Evolutionary conservation across 192 early-diverging fungal species (phyloP), one percentile per base, ranked within the genome.

Genomic region (Jimgerdemannia flammicorona): DNA sequence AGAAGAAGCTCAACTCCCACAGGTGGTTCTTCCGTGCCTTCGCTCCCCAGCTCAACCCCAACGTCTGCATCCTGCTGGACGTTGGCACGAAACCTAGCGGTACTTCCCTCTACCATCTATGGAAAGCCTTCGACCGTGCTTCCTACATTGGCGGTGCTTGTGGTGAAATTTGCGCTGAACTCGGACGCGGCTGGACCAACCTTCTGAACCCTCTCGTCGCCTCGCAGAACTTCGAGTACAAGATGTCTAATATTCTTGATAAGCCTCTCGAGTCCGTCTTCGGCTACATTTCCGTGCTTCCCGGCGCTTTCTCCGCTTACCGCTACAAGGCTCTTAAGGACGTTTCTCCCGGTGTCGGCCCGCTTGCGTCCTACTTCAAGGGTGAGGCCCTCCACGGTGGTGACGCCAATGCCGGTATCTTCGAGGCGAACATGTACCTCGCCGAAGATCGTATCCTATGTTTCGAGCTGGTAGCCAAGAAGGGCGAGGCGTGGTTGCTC

Each of bases 11-110:
- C 89, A 98, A 98, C 84, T 95, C 93, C 29, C 96, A 98, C 78
- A 89, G 96, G 71, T 98, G 96, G 96, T 98, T 98, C 87, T 98
- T 98, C 82, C 96, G 96, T 78, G 96, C 96, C 29, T 96, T 98
- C 79, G 90, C 93, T 4, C 81, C 85, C 17, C 79, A 94, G 17
- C 78, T 98, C 74, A 81, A 92, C 40, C 96, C 96, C 63, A 93
- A 95, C 70, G 90, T 98, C 39, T 97, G 95, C 76, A 89, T 98
- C 64, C 84, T 98, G 10, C 86, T 98, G 41, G 97, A 98, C 80
- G 97, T 97, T 43, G 97, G 97, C 11, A 98, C 97, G 70, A 91
- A 93, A 72, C 95, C 95, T 14, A 88, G 89, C 17, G 85, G 87
- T 72, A 91, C 91, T 7, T 91, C 93, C 3, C 88, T 98, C 63